These are phyloP conservation scores for Trapa bicornis DNA, from an alignment of 345 rosid species.

Conservation along the genomic window DNA sequence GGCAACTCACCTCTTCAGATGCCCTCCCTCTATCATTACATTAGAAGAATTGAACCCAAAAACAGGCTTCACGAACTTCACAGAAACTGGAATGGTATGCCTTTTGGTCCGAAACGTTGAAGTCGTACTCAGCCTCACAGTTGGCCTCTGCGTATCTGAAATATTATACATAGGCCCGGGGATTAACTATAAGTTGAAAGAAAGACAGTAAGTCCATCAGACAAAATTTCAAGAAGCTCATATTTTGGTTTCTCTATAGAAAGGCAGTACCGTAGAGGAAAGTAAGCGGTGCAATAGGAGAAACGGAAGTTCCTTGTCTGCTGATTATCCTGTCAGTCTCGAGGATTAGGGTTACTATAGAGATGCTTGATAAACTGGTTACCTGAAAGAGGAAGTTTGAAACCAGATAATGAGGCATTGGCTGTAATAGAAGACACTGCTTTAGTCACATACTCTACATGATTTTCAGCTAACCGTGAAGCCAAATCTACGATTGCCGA, in stretches of 20 bases:
- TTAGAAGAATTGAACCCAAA: slow-evolving; percentile 73
- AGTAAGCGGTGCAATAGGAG: slow-evolving; percentile 62
- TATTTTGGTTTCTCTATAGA: slow-evolving; percentile 1
- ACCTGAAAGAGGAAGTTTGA: slow-evolving; percentile 32
- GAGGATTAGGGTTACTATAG: slow-evolving; percentile 47
- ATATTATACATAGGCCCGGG: background rate
- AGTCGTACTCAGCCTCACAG: slow-evolving; percentile 60
- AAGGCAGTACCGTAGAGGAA: slow-evolving; percentile 59
- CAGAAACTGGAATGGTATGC: slow-evolving; percentile 38
- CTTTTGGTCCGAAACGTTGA: slow-evolving; percentile 53
- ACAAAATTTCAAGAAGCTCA: background rate
- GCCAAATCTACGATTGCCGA: slow-evolving; percentile 63
- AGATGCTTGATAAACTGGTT: slow-evolving; percentile 34
- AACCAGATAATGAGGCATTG: background rate
- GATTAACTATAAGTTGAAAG: no score
- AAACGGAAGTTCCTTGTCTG: slow-evolving; percentile 58
- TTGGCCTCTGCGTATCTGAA: slow-evolving; percentile 74
- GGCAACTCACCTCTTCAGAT: slow-evolving; percentile 55
- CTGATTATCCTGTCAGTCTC: slow-evolving; percentile 42
- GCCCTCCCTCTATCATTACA: slow-evolving; percentile 65
- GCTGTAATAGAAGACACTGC: background rate
- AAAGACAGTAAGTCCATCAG: slow-evolving; percentile 2
- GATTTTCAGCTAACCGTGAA: slow-evolving; percentile 39
- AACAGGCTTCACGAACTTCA: slow-evolving; percentile 73
- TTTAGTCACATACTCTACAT: background rate